Evolutionary conservation across 2,329 filamentous ascomycete genomes (phyloP), one percentile per base, ranked within the genome.

Genomic region (Aaosphaeria pasadenensis): DNA sequence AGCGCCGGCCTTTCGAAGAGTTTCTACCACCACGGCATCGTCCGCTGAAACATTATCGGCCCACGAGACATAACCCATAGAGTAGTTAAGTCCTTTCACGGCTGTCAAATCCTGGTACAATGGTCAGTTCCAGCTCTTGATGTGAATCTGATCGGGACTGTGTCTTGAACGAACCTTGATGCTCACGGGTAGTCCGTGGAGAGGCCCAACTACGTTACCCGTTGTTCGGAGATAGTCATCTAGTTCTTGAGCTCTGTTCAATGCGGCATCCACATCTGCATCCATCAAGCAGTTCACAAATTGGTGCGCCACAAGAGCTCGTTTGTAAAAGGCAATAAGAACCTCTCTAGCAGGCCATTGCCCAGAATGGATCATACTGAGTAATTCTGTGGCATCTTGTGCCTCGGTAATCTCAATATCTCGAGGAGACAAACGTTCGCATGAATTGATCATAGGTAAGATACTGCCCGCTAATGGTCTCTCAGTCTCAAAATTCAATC

Each of bases 1-100:
- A 1, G 79, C 79, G 7, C 80, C 80, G 1, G 78, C 63, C 5
- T 62, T 64, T 11, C 77, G 70, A 5, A 83, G 68, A 71, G 70
- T 67, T 50, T 75, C 59, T 9, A 79, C 43, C 30, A 80, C 72
- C 41, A 69, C 55, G 3, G 73, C 69, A 54, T 79, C 73, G 11
- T 74, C 39, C 9, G 39, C 24, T 9, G 11, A 11, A 28, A 24
- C 9, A 9, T 24, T 9, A 28, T 28, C 39, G 4, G 9, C 9
- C 39, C 11, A 28, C 11, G 11, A 24, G 17, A 24, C 17, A 17
- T n/a, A 41, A 9, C 39, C 39, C 9, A 36, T 36, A 2, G 33
- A 11, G 11, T 17, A 41, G 9, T 11, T 41, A 3, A 28, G 11
- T 4, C 17, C 39, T 41, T 11, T 41, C 11, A 11, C 39, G 17